Base-by-base conservation (phyloP, 2,329 filamentous ascomycete species). In the Neophaeococcomyces aloes region DNA sequence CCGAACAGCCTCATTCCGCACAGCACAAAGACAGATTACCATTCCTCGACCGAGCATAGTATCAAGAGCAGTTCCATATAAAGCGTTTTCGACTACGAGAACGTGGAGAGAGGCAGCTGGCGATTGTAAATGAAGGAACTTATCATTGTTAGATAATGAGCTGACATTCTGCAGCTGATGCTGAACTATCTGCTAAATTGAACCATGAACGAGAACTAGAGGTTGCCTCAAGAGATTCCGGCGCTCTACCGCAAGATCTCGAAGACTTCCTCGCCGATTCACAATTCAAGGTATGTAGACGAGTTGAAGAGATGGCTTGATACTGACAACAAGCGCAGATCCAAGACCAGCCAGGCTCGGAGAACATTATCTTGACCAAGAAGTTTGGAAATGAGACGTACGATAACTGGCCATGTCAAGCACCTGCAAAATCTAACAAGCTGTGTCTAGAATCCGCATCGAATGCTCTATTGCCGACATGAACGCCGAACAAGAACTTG, bases 201-300 rank as follows among this genome's bases (percentile, higher is more conserved):
- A 78, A 85, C 53, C 81, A 78, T 60, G 88, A 94, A 70, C 72
- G 93, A 53, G 69, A 79, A 63, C 79, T 94, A 60, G 91, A 96
- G 74, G 77, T 79, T 58, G 81, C 88, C 59, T 80, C 87, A 66
- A 81, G 82, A 29, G 74, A 81, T 53, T 72, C 76, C 49, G 78
- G 85, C 58, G 76, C 83, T 52, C 67, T 83, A 53, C 82, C 86
- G 31, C 74, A 79, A 51, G 84, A 81, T 62, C 76, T 95, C 64
- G 81, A 86, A 68, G 85, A 91, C 63, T 95, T 93, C 66, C 68
- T 95, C 37, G 79, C 89, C 60, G 89, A 86, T 68, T 81, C 81
- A 59, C 76, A 81, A 31, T 98, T 87, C 65, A 74, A 89, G 73
- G 74, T 91, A 61, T 42, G 58, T 38, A 27, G 4, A 34, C 11